Percentiles rank a stretch among this genome's conserved stretches.
These are phyloP conservation scores for Phellinidium pouzarii DNA, from an alignment of 1,284 basidiomycete genomes.

Conservation along the genomic window DNA sequence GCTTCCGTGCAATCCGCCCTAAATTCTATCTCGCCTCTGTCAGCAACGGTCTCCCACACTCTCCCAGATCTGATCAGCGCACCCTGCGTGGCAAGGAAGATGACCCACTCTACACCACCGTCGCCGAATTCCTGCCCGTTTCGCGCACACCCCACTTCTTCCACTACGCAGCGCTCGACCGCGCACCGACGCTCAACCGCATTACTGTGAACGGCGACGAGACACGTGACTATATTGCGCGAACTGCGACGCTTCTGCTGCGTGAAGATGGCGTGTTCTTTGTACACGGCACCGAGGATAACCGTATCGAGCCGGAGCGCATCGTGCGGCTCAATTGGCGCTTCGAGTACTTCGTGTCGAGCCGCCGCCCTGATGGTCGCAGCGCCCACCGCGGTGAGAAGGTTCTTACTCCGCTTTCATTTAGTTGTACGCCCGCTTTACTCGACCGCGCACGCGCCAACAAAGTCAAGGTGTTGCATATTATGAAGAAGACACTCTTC, in stretches of 20 bases:
- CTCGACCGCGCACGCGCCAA: conserved; percentile 58
- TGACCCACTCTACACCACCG: conserved; percentile 28
- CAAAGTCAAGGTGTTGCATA: conserved; percentile 58
- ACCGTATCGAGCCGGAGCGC: conserved; percentile 23
- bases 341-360: conserved; percentile 69
- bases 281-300: conserved; percentile 55
- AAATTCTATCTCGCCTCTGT: conserved; percentile 49
- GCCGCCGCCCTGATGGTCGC: conserved; percentile 42
- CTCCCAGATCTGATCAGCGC: conserved; percentile 24
- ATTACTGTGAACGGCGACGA: conserved; percentile 59
- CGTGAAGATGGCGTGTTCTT: conserved; percentile 68
- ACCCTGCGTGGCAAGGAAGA: conserved; percentile 24
- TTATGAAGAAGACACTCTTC: conserved; percentile 60
- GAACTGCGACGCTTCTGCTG: conserved; percentile 59
- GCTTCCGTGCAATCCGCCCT: conserved; percentile 56
- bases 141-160: conserved; percentile 54
- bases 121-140: conserved; percentile 59
- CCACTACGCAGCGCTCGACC: conserved; percentile 65
- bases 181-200: conserved; percentile 58
- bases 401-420: conserved; percentile 60
- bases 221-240: conserved; percentile 62
- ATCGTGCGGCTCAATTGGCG: conserved; percentile 54
- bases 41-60: conserved; percentile 29
- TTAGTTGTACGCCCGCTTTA: conserved; percentile 65
- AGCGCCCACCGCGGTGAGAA: conserved; percentile 53